phyloP scores from a whole-genome alignment of 441 rosid genomes.

The Rhodomyrtus psidioides region DNA sequence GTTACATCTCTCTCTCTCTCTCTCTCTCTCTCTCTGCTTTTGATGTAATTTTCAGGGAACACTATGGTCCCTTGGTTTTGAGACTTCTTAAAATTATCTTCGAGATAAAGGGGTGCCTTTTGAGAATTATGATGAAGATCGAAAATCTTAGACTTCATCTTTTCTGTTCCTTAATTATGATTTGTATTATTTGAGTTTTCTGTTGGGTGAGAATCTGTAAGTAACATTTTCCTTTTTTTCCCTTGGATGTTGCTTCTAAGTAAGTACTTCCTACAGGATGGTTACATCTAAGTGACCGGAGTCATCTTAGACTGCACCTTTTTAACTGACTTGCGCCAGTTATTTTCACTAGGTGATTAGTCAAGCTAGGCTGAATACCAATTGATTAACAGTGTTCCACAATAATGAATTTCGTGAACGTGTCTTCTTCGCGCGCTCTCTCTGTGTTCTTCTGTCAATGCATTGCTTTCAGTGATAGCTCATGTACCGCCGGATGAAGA shows the following conservation, averaged over 20 bases:
- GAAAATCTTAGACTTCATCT: not conserved
- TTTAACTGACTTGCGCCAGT: not conserved
- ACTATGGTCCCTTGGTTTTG: constrained; percentile 26
- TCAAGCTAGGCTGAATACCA: not conserved
- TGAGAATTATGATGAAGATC: not conserved
- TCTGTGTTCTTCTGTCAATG: not conserved
- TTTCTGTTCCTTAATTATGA: not conserved
- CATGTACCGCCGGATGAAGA: not conserved
- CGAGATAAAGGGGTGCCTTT: constrained; percentile 7
- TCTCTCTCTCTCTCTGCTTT: constrained; percentile 42
- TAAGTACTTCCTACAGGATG: not conserved
- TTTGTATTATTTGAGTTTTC: not conserved
- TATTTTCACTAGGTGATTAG: not conserved
- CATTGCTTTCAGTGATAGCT: not conserved
- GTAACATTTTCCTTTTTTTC: not conserved
- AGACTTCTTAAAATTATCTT: constrained; percentile 16
- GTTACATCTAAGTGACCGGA: not conserved
- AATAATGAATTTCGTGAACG: not conserved
- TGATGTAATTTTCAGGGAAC: constrained; percentile 24
- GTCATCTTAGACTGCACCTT: not conserved
- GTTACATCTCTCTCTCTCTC: constrained; percentile 23
- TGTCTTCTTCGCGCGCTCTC: not conserved
- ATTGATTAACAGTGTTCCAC: not conserved
- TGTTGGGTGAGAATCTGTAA: not conserved
- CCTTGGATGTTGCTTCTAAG: not conserved